These are phyloP conservation scores for Ormosia semicastrata DNA, from an alignment of 306 rosid genomes.

Conservation along the genomic window DNA sequence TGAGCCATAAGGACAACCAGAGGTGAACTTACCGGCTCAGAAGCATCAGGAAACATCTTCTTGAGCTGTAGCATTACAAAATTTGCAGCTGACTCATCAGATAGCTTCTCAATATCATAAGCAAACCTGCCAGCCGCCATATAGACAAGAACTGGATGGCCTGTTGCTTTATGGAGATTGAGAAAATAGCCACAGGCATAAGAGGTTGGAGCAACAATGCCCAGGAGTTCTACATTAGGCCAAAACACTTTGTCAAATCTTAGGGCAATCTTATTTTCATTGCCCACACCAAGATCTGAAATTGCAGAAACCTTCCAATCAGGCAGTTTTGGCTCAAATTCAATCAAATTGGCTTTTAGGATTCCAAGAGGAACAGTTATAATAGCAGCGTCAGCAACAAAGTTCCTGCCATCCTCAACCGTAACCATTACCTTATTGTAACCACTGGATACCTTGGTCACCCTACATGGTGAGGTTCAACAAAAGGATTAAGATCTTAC, in stretches of 20 bases:
- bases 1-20: neutral
- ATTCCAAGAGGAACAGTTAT: constrained; percentile 68
- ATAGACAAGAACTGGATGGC: constrained; percentile 71
- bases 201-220: constrained; percentile 65
- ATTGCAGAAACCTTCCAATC: constrained; percentile 74
- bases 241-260: constrained; percentile 63
- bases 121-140: constrained; percentile 87
- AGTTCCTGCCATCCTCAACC: constrained; percentile 56
- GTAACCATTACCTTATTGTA: constrained; percentile 64
- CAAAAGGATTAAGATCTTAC: constrained; percentile 21
- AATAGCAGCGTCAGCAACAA: constrained; percentile 52
- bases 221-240: constrained; percentile 75
- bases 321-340: constrained; percentile 66
- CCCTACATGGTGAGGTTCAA: constrained; percentile 35
- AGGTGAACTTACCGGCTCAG: constrained; percentile 57
- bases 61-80: constrained; percentile 64
- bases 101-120: constrained; percentile 58
- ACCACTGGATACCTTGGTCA: constrained; percentile 49
- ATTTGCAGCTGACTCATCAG: constrained; percentile 45
- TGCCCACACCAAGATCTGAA: constrained; percentile 78
- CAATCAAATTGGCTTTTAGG: constrained; percentile 66
- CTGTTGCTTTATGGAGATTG: constrained; percentile 80
- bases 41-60: constrained; percentile 70
- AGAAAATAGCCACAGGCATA: constrained; percentile 77
- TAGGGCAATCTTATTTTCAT: constrained; percentile 73